phyloP scores from a whole-genome alignment of 108 stramenopile species.

The Aurantiochytrium sp. region DNA sequence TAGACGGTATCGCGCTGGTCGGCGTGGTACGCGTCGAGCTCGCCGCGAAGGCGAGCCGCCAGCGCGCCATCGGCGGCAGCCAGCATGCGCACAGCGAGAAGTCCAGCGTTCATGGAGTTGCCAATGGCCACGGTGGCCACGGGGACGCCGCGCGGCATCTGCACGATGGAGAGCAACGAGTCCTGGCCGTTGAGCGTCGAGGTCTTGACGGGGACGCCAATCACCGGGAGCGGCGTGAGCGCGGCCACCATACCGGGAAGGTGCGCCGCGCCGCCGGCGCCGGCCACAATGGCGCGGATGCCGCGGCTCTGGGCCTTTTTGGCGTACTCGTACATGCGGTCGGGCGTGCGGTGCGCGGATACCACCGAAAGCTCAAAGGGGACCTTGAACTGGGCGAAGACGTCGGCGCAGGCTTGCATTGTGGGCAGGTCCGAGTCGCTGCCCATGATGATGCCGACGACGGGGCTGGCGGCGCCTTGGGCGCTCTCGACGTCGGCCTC shows the following conservation, averaged over 20 bases:
- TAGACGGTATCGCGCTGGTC: background rate
- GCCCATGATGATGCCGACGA: constrained; percentile 97
- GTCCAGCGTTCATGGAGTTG: constrained; percentile 92
- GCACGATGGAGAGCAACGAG: constrained; percentile 90
- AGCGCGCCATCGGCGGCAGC: constrained; percentile 48
- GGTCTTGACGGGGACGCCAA: constrained; percentile 97
- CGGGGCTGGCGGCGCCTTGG: constrained; percentile 42
- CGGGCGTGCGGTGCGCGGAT: constrained; percentile 94
- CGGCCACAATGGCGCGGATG: constrained; percentile 86
- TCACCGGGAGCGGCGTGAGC: constrained; percentile 87
- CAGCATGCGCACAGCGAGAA: constrained; percentile 88
- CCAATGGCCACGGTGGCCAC: constrained; percentile 99
- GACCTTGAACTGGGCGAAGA: constrained; percentile 78
- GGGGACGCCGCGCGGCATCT: constrained; percentile 97
- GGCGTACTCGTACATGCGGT: constrained; percentile 82
- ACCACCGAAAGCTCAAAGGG: constrained; percentile 95
- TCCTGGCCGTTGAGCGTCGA: constrained; percentile 93
- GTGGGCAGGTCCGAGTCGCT: constrained; percentile 92
- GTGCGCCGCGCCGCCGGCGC: constrained; percentile 98
- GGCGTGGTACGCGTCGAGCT: constrained; percentile 32
- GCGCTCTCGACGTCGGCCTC: background rate
- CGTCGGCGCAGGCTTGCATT: constrained; percentile 83
- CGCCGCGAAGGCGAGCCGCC: background rate
- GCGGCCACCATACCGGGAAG: constrained; percentile 97
- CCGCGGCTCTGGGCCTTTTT: constrained; percentile 76